Percentiles rank a stretch among this genome's conserved stretches.
Evolutionary conservation across 768 basidiomycete species (phyloP).

Genomic region (Russula olivacea): DNA sequence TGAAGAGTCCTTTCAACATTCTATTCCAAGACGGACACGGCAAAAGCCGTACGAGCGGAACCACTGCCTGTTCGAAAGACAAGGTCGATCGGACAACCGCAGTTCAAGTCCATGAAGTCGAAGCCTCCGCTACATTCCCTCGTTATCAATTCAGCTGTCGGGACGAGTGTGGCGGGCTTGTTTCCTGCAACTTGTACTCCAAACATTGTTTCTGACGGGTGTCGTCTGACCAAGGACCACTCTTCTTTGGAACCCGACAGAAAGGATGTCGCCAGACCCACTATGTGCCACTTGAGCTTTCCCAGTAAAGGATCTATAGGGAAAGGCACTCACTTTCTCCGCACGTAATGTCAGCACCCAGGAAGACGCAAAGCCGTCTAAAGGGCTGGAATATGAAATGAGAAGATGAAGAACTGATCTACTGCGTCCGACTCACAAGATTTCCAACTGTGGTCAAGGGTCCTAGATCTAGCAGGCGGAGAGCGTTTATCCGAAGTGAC

Average conservation of each 20-base stretch:
- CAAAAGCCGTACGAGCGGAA: conserved; percentile 62
- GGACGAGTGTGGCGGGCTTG: conserved; percentile 70
- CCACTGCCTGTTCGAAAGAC: conserved; percentile 91
- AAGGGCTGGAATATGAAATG: conserved; percentile 62
- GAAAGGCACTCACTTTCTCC: conserved; percentile 64
- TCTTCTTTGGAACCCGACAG: conserved; percentile 85
- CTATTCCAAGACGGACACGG: neutral
- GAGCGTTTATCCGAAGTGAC: conserved; percentile 33
- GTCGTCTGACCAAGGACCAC: conserved; percentile 88
- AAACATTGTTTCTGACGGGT: conserved; percentile 80
- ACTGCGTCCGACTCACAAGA: conserved; percentile 46
- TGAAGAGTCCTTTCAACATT: neutral
- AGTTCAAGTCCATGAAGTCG: conserved; percentile 94
- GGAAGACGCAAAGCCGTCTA: conserved; percentile 76
- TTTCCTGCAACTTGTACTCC: conserved; percentile 92
- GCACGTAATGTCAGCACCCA: conserved; percentile 92
- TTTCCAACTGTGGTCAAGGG: conserved; percentile 96
- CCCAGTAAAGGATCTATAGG: neutral
- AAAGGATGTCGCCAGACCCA: conserved; percentile 93
- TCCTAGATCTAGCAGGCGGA: conserved; percentile 44
- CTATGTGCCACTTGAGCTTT: conserved; percentile 33
- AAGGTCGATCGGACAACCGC: conserved; percentile 95
- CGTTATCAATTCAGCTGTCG: conserved; percentile 75
- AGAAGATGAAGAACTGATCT: neutral
- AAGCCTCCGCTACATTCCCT: conserved; percentile 58